Conservation (phyloP, 345 rosid genomes). For the Xanthoceras sorbifolium region DNA sequence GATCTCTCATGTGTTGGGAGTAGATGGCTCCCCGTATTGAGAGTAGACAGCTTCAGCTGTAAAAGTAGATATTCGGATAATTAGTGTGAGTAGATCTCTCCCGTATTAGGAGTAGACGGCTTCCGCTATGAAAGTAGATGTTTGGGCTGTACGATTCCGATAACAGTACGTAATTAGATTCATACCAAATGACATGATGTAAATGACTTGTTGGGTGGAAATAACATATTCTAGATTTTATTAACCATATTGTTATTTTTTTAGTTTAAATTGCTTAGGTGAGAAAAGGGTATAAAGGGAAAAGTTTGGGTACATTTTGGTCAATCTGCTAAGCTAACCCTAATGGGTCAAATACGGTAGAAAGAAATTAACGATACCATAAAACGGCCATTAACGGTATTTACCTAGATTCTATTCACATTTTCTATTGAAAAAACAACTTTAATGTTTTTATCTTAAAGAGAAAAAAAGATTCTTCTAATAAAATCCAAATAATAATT, state of each 20-base stretch:
- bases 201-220: too few relatives aligned
- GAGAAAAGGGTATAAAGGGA: not conserved
- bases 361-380: slow-evolving; percentile 3
- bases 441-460: not conserved
- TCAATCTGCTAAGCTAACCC: not conserved
- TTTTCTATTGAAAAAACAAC: not conserved
- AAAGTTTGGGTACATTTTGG: not conserved
- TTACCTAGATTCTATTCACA: slow-evolving; percentile 16
- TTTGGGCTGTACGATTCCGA: too few relatives aligned
- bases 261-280: not conserved
- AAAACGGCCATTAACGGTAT: slow-evolving; percentile 26
- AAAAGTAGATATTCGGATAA: too few relatives aligned
- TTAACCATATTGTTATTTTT: too few relatives aligned
- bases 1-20: too few relatives aligned
- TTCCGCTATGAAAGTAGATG: too few relatives aligned
- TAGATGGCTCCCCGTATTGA: too few relatives aligned
- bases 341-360: slow-evolving; percentile 4
- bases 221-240: not conserved
- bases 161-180: too few relatives aligned
- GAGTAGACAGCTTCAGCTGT: too few relatives aligned
- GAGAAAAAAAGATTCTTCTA: not conserved
- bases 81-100: too few relatives aligned
- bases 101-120: too few relatives aligned
- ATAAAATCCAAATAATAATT: slow-evolving; percentile 10
- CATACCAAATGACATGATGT: too few relatives aligned